Conservation (phyloP, 2,329 filamentous ascomycete species). For the Bipolaris bicolor region DNA sequence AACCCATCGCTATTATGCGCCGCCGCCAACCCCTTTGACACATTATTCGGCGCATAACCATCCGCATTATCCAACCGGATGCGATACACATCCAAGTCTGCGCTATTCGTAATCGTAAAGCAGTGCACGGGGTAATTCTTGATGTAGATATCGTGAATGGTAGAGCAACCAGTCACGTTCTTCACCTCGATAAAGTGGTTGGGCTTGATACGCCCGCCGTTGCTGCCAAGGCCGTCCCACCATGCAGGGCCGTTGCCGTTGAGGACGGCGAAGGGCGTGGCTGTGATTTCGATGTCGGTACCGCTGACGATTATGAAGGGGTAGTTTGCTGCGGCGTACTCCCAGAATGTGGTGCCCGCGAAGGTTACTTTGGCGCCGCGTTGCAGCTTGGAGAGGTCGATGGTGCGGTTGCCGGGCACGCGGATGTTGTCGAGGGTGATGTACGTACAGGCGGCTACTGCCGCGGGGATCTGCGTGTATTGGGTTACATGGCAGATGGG, state of each 20-base stretch:
- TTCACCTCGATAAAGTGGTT: conserved; percentile 46
- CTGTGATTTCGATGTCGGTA: conserved; percentile 50
- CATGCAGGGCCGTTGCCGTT: conserved; percentile 31
- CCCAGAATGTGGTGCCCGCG: conserved; percentile 24
- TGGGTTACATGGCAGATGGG: conserved; percentile 28
- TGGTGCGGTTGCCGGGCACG: conserved; percentile 45
- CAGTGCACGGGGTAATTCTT: conserved; percentile 61
- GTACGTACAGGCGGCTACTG: conserved; percentile 50
- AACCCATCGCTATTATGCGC: conserved; percentile 62
- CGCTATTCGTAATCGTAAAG: conserved; percentile 53
- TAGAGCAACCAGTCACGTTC: conserved; percentile 48
- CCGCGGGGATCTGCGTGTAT: conserved; percentile 34
- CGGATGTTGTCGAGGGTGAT: conserved; percentile 52
- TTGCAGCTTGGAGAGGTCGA: conserved; percentile 51
- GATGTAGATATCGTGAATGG: conserved; percentile 54
- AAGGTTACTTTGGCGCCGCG: conserved; percentile 53
- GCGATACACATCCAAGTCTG: conserved; percentile 52
- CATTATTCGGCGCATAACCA: conserved; percentile 51
- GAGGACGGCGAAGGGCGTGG: conserved; percentile 43
- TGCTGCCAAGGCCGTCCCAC: conserved; percentile 50
- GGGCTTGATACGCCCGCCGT: conserved; percentile 51
- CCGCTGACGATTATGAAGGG: conserved; percentile 42
- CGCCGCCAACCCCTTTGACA: conserved; percentile 28
- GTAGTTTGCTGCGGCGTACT: conserved; percentile 49
- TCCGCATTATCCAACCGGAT: conserved; percentile 63